Evolutionary conservation across 2,329 filamentous ascomycete genomes (phyloP).

Genomic region (Aspergillus costaricaensis): DNA sequence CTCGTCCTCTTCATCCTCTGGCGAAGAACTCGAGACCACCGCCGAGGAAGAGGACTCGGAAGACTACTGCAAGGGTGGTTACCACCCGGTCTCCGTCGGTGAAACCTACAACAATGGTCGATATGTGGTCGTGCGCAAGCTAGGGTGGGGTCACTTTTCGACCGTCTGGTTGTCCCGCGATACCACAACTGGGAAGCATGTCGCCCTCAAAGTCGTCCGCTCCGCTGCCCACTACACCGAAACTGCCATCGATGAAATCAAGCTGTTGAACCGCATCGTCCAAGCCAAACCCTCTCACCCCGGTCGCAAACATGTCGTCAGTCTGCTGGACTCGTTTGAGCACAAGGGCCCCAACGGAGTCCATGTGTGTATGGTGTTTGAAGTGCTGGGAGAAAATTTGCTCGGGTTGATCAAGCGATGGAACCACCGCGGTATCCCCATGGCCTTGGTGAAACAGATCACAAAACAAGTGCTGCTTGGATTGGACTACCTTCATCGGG

Average conservation of each 20-base stretch:
- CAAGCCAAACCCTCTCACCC: constrained; percentile 93
- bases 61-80: constrained; percentile 98
- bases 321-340: constrained; percentile 93
- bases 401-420: constrained; percentile 95
- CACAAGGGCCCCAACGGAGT: constrained; percentile 95
- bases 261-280: constrained; percentile 94
- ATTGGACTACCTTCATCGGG: constrained; percentile 92
- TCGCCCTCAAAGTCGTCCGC: constrained; percentile 95
- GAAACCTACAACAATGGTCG: constrained; percentile 97
- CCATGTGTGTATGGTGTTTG: constrained; percentile 99
- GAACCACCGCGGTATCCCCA: constrained; percentile 97
- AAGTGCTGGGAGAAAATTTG: constrained; percentile 93
- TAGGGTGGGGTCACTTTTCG: constrained; percentile 99
- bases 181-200: constrained; percentile 86
- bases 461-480: constrained; percentile 96
- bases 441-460: constrained; percentile 96
- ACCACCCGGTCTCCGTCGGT: constrained; percentile 90
- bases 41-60: constrained; percentile 98
- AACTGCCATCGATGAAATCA: constrained; percentile 98
- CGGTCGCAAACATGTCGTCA: constrained; percentile 92
- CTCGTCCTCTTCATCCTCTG: constrained; percentile 75
- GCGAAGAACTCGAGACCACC: constrained; percentile 86
- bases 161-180: constrained; percentile 86
- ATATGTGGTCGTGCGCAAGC: constrained; percentile 93
- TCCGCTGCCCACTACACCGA: constrained; percentile 98